Conservation (phyloP, 176 grass and related monocot species). For the Triticum aestivum region IWGSC_CS_RefSeq_v2.1 NC_057806.1:170757437-170757936, state of each 20-base stretch:
- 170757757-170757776: background rate
- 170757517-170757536: slow-evolving; percentile 24
- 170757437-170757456: slow-evolving; percentile 4
- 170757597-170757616: slow-evolving; percentile 15
- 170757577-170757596: background rate
- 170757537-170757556: slow-evolving; percentile 26
- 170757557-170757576: background rate
- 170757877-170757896: slow-evolving; percentile 15
- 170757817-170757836: slow-evolving; percentile 40
- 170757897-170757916: slow-evolving; percentile 25
- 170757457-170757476: background rate
- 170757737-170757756: slow-evolving; percentile 26
- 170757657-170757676: slow-evolving; percentile 42
- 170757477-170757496: slow-evolving; percentile 34
- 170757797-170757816: slow-evolving; percentile 18
- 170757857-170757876: slow-evolving; percentile 45
- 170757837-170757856: slow-evolving; percentile 34
- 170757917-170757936: slow-evolving; percentile 26
- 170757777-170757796: slow-evolving; percentile 13
- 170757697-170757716: background rate
- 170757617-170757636: slow-evolving; percentile 27
- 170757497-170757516: slow-evolving; percentile 50
- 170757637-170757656: slow-evolving; percentile 23
- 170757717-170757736: background rate
- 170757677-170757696: slow-evolving; percentile 6